These are phyloP conservation scores for Tuber magnatum DNA, from an alignment of 495 filamentous ascomycete genomes.

Conservation along the genomic window DNA sequence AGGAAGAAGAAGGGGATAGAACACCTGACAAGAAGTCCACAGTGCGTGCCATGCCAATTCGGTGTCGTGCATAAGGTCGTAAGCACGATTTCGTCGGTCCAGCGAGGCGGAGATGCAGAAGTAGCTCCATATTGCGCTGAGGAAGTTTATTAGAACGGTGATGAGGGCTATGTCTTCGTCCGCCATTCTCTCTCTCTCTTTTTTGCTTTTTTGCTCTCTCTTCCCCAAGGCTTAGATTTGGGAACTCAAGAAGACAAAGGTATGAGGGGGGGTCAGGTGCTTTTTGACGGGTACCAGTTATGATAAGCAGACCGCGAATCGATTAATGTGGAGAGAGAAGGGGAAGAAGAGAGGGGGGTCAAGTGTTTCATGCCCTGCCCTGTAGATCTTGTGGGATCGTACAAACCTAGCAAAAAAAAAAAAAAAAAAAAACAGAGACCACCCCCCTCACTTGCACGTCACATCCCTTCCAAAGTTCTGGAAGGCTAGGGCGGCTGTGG, in stretches of 20 bases:
- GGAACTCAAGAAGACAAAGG: background rate
- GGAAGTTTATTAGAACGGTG: constrained; percentile 32
- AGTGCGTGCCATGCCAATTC: constrained; percentile 37
- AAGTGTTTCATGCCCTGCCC: background rate
- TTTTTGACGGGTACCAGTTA: background rate
- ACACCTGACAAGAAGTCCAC: constrained; percentile 37
- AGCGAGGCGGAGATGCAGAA: constrained; percentile 37
- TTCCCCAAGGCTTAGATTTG: background rate
- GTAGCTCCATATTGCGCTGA: constrained; percentile 38
- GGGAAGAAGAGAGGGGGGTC: background rate
- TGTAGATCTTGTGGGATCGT: background rate
- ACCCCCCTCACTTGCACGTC: background rate
- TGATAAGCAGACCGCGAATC: background rate
- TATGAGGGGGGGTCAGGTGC: background rate
- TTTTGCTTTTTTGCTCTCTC: background rate
- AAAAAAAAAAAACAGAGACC: too few relatives aligned
- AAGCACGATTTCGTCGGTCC: constrained; percentile 24
- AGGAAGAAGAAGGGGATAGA: background rate
- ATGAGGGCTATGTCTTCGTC: constrained; percentile 36
- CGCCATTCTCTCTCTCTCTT: background rate
- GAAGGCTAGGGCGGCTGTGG: background rate
- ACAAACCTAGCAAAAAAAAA: background rate
- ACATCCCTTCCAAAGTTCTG: constrained; percentile 1
- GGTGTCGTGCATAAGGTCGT: constrained; percentile 32
- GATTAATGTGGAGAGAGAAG: background rate